Evolutionary conservation across 257 asterid species (phyloP).

Genomic region (Mitragyna speciosa): DNA sequence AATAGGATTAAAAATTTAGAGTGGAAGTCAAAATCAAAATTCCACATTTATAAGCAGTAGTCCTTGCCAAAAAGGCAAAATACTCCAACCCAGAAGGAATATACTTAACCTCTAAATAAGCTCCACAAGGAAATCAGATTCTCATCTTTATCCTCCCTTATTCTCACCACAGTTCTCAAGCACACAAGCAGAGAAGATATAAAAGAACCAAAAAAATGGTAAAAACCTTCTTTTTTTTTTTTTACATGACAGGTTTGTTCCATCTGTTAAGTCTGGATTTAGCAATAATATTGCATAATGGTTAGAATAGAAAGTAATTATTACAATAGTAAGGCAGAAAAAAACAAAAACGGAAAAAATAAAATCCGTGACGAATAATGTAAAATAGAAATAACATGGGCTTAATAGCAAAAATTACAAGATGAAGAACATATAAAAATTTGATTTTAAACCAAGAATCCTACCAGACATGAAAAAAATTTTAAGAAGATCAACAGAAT

Average conservation of each 20-base stretch:
- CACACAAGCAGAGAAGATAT: neutral
- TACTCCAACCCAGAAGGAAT: neutral
- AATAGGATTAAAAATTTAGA: neutral
- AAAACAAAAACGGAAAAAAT: neutral
- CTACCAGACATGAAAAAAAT: neutral
- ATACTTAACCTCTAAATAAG: neutral
- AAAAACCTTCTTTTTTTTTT: too few species aligned
- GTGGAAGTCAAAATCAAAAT: neutral
- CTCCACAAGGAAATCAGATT: neutral
- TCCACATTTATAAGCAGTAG: slow-evolving; percentile 5
- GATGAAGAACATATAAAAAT: neutral
- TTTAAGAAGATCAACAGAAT: neutral
- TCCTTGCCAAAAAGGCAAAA: neutral
- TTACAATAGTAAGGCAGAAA: neutral
- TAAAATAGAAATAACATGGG: neutral
- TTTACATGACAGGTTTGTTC: neutral
- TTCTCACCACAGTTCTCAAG: neutral
- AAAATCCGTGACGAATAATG: neutral
- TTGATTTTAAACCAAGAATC: neutral
- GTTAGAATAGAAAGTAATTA: neutral
- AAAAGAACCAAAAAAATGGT: neutral
- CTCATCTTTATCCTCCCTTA: neutral
- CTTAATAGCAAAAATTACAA: neutral
- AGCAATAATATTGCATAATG: neutral
- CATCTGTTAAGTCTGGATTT: neutral